phyloP scores from a whole-genome alignment of 805 yeast species.

The Zygosaccharomyces rouxii region DNA sequence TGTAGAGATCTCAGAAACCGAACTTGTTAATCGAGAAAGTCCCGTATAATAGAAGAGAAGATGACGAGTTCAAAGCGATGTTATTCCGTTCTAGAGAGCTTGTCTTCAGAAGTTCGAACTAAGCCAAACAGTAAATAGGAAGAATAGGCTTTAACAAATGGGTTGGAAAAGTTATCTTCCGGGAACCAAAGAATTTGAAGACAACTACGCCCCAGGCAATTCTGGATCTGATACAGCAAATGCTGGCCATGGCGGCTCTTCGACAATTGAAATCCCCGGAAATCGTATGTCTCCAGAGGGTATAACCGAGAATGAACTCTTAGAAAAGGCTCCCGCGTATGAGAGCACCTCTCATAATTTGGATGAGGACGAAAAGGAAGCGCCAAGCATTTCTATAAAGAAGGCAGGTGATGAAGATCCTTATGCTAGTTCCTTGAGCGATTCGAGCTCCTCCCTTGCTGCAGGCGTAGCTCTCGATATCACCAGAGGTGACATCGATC shows the following conservation, averaged over 20 bases:
- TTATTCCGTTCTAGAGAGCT: too few species aligned
- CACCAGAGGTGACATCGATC: not conserved
- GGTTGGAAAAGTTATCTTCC: not conserved
- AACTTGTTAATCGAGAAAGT: not conserved
- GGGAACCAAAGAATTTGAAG: not conserved
- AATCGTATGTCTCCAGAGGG: too few species aligned
- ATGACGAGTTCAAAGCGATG: not conserved
- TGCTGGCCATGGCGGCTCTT: too few species aligned
- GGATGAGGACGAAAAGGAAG: not conserved
- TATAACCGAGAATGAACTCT: too few species aligned
- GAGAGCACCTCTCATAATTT: not conserved
- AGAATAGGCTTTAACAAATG: not conserved
- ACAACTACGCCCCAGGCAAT: not conserved
- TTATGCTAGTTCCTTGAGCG: not conserved
- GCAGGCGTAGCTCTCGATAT: slow-evolving; percentile 1
- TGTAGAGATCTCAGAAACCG: not conserved
- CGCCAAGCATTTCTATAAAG: not conserved
- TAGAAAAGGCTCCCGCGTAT: not conserved
- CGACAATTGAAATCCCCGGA: too few species aligned
- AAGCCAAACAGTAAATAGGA: not conserved
- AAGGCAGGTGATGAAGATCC: not conserved
- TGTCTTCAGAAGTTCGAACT: too few species aligned
- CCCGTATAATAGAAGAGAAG: not conserved
- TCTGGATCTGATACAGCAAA: not conserved
- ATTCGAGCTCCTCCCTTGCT: not conserved